These are phyloP conservation scores for Aspergillus bombycis DNA, from an alignment of 2,329 filamentous ascomycete genomes.

Conservation along the genomic window DNA sequence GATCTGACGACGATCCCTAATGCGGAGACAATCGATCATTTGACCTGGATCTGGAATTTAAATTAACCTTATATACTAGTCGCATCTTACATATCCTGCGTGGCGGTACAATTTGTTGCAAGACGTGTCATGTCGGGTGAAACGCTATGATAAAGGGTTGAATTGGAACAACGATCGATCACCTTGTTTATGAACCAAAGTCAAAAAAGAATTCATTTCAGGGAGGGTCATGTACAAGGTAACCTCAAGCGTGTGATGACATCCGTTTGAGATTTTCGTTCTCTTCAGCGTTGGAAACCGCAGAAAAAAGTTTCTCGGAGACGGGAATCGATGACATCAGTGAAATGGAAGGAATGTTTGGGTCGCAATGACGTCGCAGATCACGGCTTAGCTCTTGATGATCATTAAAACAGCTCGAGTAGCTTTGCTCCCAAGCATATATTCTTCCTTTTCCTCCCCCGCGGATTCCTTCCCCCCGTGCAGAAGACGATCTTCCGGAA, in stretches of 20 bases:
- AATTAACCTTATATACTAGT: neutral
- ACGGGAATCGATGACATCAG: constrained; percentile 25
- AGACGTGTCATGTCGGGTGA: neutral
- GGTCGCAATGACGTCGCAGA: constrained; percentile 24
- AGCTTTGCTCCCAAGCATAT: no score
- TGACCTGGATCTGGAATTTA: neutral
- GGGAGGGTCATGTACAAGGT: neutral
- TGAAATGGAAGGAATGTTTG: neutral
- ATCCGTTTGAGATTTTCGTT: neutral
- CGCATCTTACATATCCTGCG: neutral
- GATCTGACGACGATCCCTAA: constrained; percentile 10
- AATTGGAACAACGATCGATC: neutral
- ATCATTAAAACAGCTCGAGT: neutral
- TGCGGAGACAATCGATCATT: constrained; percentile 12
- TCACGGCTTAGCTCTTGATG: neutral
- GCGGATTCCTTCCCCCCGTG: neutral
- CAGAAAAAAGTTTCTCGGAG: neutral
- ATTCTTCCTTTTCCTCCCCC: neutral
- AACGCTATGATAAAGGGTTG: neutral
- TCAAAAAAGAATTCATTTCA: neutral
- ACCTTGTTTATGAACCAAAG: neutral
- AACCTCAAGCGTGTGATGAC: neutral
- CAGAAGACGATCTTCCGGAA: neutral
- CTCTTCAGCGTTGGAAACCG: neutral
- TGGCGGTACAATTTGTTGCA: no score